phyloP scores from a whole-genome alignment of 345 rosid genomes.

The Murraya paniculata region DNA sequence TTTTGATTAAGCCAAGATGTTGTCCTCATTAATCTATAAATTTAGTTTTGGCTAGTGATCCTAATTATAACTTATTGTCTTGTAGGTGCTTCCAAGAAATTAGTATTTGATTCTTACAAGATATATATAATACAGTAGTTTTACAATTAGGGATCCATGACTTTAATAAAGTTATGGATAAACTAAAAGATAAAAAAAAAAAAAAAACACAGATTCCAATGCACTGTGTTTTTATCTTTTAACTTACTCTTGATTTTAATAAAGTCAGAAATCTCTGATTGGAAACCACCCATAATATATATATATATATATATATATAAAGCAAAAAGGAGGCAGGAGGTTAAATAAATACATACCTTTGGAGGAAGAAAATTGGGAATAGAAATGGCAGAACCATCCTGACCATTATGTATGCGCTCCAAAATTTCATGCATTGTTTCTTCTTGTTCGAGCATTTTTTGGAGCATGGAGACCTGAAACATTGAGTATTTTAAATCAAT shows the following conservation, averaged over 20 bases:
- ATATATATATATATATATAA: no score
- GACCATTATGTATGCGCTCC: slow-evolving; percentile 46
- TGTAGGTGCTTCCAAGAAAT: background rate
- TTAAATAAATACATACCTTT: slow-evolving; percentile 40
- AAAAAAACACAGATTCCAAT: no score
- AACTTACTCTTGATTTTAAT: no score
- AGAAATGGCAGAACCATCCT: slow-evolving; percentile 36
- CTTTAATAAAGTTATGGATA: no score
- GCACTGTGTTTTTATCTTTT: no score
- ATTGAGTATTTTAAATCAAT: background rate
- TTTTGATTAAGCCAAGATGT: background rate
- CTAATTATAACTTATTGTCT: no score
- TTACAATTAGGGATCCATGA: no score
- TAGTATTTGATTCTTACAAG: no score
- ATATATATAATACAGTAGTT: no score
- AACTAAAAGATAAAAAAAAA: no score
- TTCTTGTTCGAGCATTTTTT: slow-evolving; percentile 79
- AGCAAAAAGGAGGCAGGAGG: background rate
- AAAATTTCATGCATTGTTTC: slow-evolving; percentile 70
- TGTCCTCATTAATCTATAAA: background rate
- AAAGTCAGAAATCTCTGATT: no score
- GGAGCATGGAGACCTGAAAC: slow-evolving; percentile 60
- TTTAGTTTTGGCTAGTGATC: background rate
- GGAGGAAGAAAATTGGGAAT: slow-evolving; percentile 81
- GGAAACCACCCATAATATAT: no score